A percentile compares a stretch with the other conserved stretches of the same genome.
Conservation (phyloP, 306 rosid species). For the Malus fusca region DNA sequence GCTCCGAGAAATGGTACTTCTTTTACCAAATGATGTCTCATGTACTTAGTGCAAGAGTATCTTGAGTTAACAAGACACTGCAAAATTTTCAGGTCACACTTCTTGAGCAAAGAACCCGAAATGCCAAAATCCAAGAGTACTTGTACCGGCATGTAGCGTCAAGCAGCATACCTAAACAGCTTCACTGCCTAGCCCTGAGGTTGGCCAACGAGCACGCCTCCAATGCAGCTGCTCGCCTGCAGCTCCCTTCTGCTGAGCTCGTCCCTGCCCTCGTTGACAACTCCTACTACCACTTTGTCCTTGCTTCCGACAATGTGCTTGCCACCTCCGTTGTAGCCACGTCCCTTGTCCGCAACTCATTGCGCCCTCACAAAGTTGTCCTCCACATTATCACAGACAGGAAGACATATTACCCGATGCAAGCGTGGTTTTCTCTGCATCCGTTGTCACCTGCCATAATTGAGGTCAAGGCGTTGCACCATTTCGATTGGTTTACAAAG, state of each 20-base stretch:
- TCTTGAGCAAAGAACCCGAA: conserved; percentile 81
- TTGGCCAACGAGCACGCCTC: conserved; percentile 86
- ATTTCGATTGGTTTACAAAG: conserved; percentile 89
- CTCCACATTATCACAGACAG: conserved; percentile 86
- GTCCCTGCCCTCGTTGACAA: conserved; percentile 92
- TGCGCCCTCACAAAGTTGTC: conserved; percentile 59
- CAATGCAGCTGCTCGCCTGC: conserved; percentile 94
- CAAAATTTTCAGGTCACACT: conserved; percentile 45
- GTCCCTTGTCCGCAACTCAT: conserved; percentile 70
- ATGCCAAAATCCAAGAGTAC: conserved; percentile 93
- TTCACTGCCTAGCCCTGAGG: conserved; percentile 80
- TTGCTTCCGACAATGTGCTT: conserved; percentile 89
- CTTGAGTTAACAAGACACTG: background rate
- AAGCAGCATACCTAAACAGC: conserved; percentile 98
- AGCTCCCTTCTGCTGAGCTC: conserved; percentile 84
- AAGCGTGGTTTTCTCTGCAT: conserved; percentile 96
- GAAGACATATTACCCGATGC: conserved; percentile 95
- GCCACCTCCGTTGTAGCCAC: conserved; percentile 88
- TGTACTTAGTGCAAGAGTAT: background rate
- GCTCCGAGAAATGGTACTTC: conserved; percentile 79
- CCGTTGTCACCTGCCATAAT: conserved; percentile 76
- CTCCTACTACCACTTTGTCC: conserved; percentile 75
- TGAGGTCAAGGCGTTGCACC: conserved; percentile 98
- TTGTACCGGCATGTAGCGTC: conserved; percentile 95
- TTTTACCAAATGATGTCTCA: background rate